These are phyloP conservation scores for Trametes cingulata DNA, from an alignment of 768 basidiomycete species.

Conservation along the genomic window DNA sequence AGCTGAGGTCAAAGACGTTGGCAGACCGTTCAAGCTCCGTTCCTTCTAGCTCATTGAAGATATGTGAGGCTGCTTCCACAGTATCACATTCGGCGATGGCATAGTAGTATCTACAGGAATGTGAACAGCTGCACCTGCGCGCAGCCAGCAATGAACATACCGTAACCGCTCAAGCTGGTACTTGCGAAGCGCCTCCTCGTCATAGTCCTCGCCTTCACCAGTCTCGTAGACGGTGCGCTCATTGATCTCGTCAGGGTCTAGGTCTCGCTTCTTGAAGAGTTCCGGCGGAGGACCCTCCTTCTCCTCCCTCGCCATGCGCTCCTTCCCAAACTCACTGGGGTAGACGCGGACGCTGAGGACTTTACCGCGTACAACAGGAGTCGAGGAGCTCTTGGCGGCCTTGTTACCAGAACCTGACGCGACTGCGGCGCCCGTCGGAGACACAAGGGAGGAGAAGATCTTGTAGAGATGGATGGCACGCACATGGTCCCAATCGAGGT, in stretches of 20 bases:
- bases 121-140: neutral
- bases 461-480: slow-evolving; percentile 88
- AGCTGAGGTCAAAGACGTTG: slow-evolving; percentile 94
- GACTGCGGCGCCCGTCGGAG: slow-evolving; percentile 45
- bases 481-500: slow-evolving; percentile 98
- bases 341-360: slow-evolving; percentile 82
- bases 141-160: slow-evolving; percentile 44
- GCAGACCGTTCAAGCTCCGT: slow-evolving; percentile 96
- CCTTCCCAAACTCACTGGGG: slow-evolving; percentile 92
- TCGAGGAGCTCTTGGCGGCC: slow-evolving; percentile 22
- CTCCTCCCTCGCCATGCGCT: slow-evolving; percentile 84
- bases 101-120: slow-evolving; percentile 78
- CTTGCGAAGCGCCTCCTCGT: slow-evolving; percentile 82
- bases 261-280: slow-evolving; percentile 64
- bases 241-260: slow-evolving; percentile 57
- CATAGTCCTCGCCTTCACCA: slow-evolving; percentile 74
- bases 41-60: slow-evolving; percentile 86
- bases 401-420: slow-evolving; percentile 20
- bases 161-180: slow-evolving; percentile 93
- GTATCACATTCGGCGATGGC: slow-evolving; percentile 90
- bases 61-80: slow-evolving; percentile 70
- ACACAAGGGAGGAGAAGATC: slow-evolving; percentile 86
- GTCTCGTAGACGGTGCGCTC: slow-evolving; percentile 66
- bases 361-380: slow-evolving; percentile 55
- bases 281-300: slow-evolving; percentile 86